Base-by-base conservation (phyloP, 805 yeast species). In the Kuraishia borneana region DNA sequence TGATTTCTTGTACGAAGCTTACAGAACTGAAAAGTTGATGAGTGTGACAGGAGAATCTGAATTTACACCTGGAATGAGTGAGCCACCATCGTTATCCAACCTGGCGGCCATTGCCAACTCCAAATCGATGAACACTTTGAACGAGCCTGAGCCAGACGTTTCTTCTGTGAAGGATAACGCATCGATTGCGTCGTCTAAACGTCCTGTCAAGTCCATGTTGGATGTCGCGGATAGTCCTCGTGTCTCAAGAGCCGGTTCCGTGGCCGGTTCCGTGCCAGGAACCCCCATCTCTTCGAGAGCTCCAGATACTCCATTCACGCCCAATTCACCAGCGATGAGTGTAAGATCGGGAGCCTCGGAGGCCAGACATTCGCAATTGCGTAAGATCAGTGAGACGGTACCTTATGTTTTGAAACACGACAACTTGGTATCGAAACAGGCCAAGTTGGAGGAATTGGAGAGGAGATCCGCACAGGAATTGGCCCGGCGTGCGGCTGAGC, bases 341-440 rank as follows among this genome's bases (percentile, higher is more conserved):
- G 32, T 30, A 5, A 6, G 21, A 13, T 30, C 32, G 5, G 32
- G 21, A 10, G 25, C 32, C 13, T 25, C 28, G 13, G 32, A 30
- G 19, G 21, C 16, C 18, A 20, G 33, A 7, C 69, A 69, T 34
- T 66, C 66, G 42, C 83, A 80, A 54, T 60, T 83, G 42, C 66
- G 94, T 50, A 82, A 77, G 48, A 75, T 83, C 36, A 77, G 87
- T 29, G 89, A 81, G 49, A 83, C 92, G 2, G 83, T 83, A 18
- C 94, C 94, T n/a, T 83, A 83, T 45, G 79, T 81, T 22, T 60
- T 83, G 41, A 70, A 83, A 50, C 89, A 82, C 53, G 89, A 83
- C 54, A 69, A 80, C 37, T 69, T 82, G 37, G 57, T 75, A 42
- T 78, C 80, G 34, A 76, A 83, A 53, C 88, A 83, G 48, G 83